A percentile compares a stretch with the other conserved stretches of the same genome.
phyloP scores from a whole-genome alignment of 352 stramenopile species.

The Globisporangium lucens region DNA sequence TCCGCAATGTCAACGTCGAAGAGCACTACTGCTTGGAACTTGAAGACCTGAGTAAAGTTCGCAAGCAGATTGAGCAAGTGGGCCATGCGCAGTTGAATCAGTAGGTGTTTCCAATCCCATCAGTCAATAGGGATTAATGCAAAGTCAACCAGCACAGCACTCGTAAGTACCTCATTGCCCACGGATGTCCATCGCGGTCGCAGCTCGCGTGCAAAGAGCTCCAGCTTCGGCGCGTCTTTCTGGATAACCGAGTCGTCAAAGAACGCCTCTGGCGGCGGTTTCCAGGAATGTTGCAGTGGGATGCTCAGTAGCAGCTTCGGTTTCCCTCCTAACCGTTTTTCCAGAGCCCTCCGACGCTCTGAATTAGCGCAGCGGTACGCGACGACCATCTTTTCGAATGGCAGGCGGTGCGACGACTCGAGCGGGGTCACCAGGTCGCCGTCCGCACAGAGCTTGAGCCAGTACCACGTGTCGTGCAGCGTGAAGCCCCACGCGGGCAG shows the following conservation, averaged over 20 bases:
- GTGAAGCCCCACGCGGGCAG: constrained; percentile 61
- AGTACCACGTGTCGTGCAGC: constrained; percentile 64
- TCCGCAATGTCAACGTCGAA: constrained; percentile 9
- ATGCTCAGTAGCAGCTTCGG: constrained; percentile 54
- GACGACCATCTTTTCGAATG: constrained; percentile 64
- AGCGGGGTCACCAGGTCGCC: constrained; percentile 61
- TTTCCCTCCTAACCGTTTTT: constrained; percentile 26
- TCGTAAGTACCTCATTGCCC: constrained; percentile 48
- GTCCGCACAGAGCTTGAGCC: constrained; percentile 62
- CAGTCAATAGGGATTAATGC: not conserved
- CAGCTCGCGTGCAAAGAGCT: constrained; percentile 72
- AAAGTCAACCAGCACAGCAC: too few relatives aligned
- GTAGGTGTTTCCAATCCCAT: not conserved
- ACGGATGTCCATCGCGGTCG: constrained; percentile 56
- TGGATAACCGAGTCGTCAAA: constrained; percentile 25
- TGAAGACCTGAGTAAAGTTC: constrained; percentile 34
- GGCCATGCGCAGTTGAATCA: not conserved
- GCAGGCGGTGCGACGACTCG: constrained; percentile 56
- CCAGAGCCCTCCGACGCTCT: constrained; percentile 18
- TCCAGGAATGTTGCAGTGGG: constrained; percentile 77
- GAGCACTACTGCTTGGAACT: constrained; percentile 37
- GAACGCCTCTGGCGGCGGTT: constrained; percentile 60
- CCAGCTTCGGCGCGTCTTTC: constrained; percentile 26
- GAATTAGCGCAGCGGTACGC: constrained; percentile 32
- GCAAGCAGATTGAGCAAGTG: constrained; percentile 2